Conservation (phyloP, 768 basidiomycete genomes). For the Bullera alba region DNA sequence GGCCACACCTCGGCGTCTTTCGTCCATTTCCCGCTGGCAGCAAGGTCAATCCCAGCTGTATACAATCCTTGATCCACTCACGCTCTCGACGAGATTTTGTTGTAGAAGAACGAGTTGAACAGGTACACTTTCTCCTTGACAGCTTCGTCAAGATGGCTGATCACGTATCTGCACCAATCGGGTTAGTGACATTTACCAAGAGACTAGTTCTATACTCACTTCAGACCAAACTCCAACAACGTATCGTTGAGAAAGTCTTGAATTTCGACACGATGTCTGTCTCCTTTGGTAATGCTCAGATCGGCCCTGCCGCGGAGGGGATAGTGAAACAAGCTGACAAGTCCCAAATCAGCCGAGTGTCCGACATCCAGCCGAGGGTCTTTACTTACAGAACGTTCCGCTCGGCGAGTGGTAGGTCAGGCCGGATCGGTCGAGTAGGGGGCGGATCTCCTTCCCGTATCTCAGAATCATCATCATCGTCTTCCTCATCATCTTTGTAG, state of each 20-base stretch:
- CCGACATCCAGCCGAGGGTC: no score
- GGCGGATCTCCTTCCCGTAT: no score
- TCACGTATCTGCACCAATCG: neutral
- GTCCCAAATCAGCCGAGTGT: neutral
- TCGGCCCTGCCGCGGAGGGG: constrained; percentile 36
- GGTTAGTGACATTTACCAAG: no score
- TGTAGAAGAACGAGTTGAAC: constrained; percentile 97
- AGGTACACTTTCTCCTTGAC: constrained; percentile 72
- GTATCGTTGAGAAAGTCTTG: constrained; percentile 93
- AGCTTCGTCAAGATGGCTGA: constrained; percentile 49
- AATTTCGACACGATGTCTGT: constrained; percentile 64
- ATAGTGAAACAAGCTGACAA: constrained; percentile 20
- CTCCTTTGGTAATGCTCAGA: constrained; percentile 71
- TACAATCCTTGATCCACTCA: neutral
- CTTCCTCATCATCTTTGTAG: no score
- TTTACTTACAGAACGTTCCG: constrained; percentile 18
- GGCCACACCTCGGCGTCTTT: constrained; percentile 21
- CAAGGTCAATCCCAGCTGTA: neutral
- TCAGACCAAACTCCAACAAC: constrained; percentile 89
- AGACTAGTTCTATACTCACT: no score
- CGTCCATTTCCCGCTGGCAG: neutral
- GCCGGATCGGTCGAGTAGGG: neutral
- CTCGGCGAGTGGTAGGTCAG: constrained; percentile 2
- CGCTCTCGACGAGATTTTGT: constrained; percentile 62
- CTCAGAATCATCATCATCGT: neutral